phyloP scores from a whole-genome alignment of 768 basidiomycete species.

The Suillus sp. region DNA sequence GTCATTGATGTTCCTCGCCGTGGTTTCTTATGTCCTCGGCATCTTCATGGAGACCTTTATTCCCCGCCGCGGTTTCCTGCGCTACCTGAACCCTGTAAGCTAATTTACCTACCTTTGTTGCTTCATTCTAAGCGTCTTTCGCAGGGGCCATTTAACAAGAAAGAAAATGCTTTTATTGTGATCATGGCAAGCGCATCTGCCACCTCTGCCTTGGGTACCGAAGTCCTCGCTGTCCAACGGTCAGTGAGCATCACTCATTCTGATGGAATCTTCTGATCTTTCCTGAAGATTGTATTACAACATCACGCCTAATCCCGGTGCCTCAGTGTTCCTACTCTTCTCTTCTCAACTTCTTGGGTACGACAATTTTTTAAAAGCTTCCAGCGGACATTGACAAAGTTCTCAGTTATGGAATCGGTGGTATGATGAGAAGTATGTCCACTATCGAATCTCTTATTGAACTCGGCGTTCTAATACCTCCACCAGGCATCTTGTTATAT shows the following conservation, averaged over 20 bases:
- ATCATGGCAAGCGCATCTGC: slow-evolving; percentile 53
- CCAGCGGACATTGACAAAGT: neutral
- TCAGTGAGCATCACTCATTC: neutral
- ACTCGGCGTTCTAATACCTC: neutral
- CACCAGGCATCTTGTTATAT: slow-evolving; percentile 46
- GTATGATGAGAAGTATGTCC: slow-evolving; percentile 44
- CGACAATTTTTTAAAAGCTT: neutral
- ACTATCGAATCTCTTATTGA: neutral
- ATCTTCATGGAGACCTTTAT: slow-evolving; percentile 43
- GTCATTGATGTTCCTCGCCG: slow-evolving; percentile 51
- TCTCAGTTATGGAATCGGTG: slow-evolving; percentile 40
- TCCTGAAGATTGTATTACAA: slow-evolving; percentile 41
- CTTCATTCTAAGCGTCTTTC: slow-evolving; percentile 7
- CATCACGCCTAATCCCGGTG: slow-evolving; percentile 45
- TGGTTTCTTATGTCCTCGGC: slow-evolving; percentile 49
- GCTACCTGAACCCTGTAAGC: slow-evolving; percentile 50
- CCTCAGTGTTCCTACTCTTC: slow-evolving; percentile 44
- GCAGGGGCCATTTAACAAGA: slow-evolving; percentile 53
- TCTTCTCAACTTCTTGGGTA: slow-evolving; percentile 40
- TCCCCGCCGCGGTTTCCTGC: slow-evolving; percentile 43
- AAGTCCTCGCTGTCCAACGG: slow-evolving; percentile 50
- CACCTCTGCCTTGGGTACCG: slow-evolving; percentile 49
- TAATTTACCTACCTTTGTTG: neutral
- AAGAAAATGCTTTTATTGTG: slow-evolving; percentile 53
- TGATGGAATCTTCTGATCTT: neutral